A percentile compares a stretch with the other conserved stretches of the same genome.
phyloP scores from a whole-genome alignment of 768 basidiomycete species.

The Boletus huronensis region DNA sequence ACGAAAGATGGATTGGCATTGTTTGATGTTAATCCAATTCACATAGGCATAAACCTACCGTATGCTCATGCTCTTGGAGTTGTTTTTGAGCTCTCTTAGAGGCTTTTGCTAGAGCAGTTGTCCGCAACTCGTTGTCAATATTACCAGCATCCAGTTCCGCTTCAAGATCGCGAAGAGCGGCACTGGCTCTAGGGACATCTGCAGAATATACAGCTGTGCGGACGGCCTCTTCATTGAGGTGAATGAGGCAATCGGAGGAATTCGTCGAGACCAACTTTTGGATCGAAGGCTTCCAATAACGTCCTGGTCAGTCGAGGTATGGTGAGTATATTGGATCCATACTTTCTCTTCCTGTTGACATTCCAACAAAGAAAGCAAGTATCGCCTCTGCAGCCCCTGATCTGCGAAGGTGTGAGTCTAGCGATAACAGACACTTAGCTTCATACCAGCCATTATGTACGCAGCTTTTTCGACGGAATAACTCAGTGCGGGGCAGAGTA shows the following conservation, averaged over 20 bases:
- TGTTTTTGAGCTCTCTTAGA: slow-evolving; percentile 42
- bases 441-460: slow-evolving; percentile 65
- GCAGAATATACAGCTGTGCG: slow-evolving; percentile 61
- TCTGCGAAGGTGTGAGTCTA: slow-evolving; percentile 38
- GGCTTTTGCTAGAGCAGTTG: slow-evolving; percentile 42
- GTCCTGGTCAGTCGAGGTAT: slow-evolving; percentile 49
- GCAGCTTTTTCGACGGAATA: slow-evolving; percentile 40
- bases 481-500: slow-evolving; percentile 6
- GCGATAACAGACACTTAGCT: neutral
- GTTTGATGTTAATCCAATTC: neutral
- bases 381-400: slow-evolving; percentile 50
- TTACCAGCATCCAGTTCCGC: slow-evolving; percentile 46
- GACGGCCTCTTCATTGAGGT: slow-evolving; percentile 62
- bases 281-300: slow-evolving; percentile 11
- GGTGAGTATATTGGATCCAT: slow-evolving; percentile 13
- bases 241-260: slow-evolving; percentile 56
- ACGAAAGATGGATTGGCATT: slow-evolving; percentile 2
- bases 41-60: slow-evolving; percentile 36
- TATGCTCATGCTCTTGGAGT: slow-evolving; percentile 44
- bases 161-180: slow-evolving; percentile 47
- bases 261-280: slow-evolving; percentile 35
- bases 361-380: slow-evolving; percentile 61
- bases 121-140: slow-evolving; percentile 42
- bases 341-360: slow-evolving; percentile 89
- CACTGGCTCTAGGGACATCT: slow-evolving; percentile 43